These are phyloP conservation scores for Xylaria venustula DNA, from an alignment of 495 filamentous ascomycete species.

Conservation along the genomic window DNA sequence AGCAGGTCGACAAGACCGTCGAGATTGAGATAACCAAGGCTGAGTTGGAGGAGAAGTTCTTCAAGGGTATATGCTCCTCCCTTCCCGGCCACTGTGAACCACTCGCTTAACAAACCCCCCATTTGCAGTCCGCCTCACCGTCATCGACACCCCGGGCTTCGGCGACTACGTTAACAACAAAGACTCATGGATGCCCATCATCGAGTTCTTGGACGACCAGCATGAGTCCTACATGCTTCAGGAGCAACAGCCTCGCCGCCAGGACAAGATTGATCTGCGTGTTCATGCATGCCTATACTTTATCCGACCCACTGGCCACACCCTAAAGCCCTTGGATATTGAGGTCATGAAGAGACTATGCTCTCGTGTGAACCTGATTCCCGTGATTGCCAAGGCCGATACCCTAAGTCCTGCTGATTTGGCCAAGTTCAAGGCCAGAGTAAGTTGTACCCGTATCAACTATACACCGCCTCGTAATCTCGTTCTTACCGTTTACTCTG, in stretches of 20 bases:
- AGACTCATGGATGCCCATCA: constrained; percentile 99
- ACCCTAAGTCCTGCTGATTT: constrained; percentile 91
- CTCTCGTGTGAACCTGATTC: constrained; percentile 96
- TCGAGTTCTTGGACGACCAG: constrained; percentile 99
- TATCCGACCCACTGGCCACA: constrained; percentile 97
- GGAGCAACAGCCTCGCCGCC: constrained; percentile 96
- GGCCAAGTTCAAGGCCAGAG: constrained; percentile 88
- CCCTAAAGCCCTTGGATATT: constrained; percentile 96
- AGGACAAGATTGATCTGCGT: constrained; percentile 98
- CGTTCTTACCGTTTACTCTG: constrained; percentile 21
- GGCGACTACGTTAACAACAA: constrained; percentile 99
- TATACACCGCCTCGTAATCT: neutral
- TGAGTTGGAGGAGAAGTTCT: constrained; percentile 99
- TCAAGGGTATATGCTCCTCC: constrained; percentile 72
- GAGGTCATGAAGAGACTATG: constrained; percentile 99
- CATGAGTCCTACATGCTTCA: constrained; percentile 99
- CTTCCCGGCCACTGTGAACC: neutral
- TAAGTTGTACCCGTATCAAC: constrained; percentile 39
- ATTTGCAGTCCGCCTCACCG: constrained; percentile 83
- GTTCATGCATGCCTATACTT: constrained; percentile 99
- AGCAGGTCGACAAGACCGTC: constrained; percentile 98
- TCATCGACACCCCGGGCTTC: constrained; percentile 98
- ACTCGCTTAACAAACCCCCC: constrained; percentile 8
- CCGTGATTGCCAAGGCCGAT: constrained; percentile 97
- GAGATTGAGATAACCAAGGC: constrained; percentile 99